Conservation (phyloP, 1,284 basidiomycete genomes). For the Ceratobasidium sp. region DNA sequence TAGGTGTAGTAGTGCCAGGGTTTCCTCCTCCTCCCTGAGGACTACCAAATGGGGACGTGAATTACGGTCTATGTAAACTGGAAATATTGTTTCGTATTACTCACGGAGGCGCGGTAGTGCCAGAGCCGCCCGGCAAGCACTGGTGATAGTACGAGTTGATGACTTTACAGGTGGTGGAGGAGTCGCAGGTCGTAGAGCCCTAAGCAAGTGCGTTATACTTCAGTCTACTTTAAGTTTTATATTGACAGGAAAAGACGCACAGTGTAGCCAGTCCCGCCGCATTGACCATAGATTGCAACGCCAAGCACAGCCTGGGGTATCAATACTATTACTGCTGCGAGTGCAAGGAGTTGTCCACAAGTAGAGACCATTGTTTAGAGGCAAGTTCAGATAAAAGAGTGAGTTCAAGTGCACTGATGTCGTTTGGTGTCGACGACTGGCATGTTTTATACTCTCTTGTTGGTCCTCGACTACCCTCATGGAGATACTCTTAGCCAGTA, state of each 20-base stretch:
- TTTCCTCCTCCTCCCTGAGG: no score
- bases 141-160: constrained; percentile 33
- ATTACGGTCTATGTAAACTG: no score
- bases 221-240: not conserved
- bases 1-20: no score
- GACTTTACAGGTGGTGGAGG: not conserved
- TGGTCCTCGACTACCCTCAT: constrained; percentile 21
- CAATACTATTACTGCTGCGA: not conserved
- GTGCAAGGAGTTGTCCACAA: constrained; percentile 20
- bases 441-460: not conserved
- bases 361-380: not conserved
- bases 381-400: not conserved
- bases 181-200: constrained; percentile 10
- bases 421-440: not conserved
- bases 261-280: constrained; percentile 27
- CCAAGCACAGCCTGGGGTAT: not conserved
- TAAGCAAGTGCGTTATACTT: not conserved
- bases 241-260: not conserved
- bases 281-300: constrained; percentile 9
- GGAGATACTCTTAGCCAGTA: constrained; percentile 28
- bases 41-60: no score
- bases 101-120: no score
- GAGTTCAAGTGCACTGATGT: not conserved
- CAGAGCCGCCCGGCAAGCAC: no score
- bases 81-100: no score